Percentiles rank a stretch among this genome's conserved stretches.
Conservation (phyloP, 2,329 filamentous ascomycete species). For the Hypoxylon sp. region DNA sequence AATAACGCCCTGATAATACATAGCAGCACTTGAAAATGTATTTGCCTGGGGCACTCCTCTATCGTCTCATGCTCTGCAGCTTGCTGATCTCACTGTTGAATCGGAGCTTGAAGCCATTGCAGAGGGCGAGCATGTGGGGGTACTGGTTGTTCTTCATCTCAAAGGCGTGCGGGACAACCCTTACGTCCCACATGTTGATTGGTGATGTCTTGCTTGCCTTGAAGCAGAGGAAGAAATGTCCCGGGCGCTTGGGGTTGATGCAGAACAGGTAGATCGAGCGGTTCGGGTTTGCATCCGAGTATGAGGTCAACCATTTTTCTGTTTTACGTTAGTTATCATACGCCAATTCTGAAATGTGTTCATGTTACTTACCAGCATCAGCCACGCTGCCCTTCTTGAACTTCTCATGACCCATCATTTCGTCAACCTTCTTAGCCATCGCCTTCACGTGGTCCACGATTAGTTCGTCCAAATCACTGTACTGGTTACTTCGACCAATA, state of each 20-base stretch:
- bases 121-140: constrained; percentile 92
- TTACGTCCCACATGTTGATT: constrained; percentile 83
- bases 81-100: constrained; percentile 73
- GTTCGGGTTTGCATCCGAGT: constrained; percentile 94
- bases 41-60: background rate
- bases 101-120: constrained; percentile 95
- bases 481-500: constrained; percentile 87
- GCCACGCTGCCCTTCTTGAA: constrained; percentile 83
- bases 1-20: constrained; percentile 27
- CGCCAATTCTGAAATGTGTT: background rate
- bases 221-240: constrained; percentile 96
- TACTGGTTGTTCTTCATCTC: constrained; percentile 90
- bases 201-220: constrained; percentile 82
- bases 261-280: constrained; percentile 96
- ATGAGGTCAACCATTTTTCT: constrained; percentile 97
- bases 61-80: constrained; percentile 55
- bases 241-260: constrained; percentile 88
- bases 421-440: constrained; percentile 97
- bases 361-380: constrained; percentile 78
- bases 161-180: constrained; percentile 91
- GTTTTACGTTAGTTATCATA: constrained; percentile 35
- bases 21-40: background rate
- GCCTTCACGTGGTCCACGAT: constrained; percentile 97
- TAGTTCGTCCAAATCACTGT: constrained; percentile 95
- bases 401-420: constrained; percentile 94